A percentile compares a stretch with the other conserved stretches of the same genome.
Evolutionary conservation across 495 filamentous ascomycete species (phyloP).

Genomic region (Xylaria bambusicola): DNA sequence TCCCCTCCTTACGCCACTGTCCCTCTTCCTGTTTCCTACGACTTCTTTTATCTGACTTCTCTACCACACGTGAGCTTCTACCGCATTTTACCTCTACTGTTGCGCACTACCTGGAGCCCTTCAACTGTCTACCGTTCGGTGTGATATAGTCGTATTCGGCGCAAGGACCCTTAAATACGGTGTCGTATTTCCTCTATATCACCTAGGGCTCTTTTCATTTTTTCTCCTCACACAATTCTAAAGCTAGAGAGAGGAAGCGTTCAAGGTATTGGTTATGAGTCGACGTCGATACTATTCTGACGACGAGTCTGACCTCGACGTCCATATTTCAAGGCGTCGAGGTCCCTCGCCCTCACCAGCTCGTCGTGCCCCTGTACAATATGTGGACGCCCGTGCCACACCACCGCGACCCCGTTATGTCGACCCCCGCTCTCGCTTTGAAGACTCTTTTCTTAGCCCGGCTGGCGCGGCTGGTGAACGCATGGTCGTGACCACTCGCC

Average conservation of each 20-base stretch:
- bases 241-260: not conserved
- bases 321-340: constrained; percentile 41
- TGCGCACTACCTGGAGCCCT: not conserved
- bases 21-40: not conserved
- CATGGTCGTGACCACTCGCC: constrained; percentile 39
- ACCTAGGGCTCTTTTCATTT: not conserved
- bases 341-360: constrained; percentile 27
- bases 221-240: not conserved
- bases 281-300: constrained; percentile 26
- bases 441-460: constrained; percentile 33
- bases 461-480: constrained; percentile 33
- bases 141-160: not conserved
- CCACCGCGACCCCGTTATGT: constrained; percentile 33
- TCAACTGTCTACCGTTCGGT: not conserved
- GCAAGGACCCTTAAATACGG: not conserved
- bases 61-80: not conserved
- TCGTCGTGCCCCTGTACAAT: constrained; percentile 39
- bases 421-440: constrained; percentile 27
- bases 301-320: constrained; percentile 47
- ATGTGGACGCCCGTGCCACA: constrained; percentile 39
- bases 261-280: constrained; percentile 2
- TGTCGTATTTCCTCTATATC: not conserved
- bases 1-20: not conserved
- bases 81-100: not conserved
- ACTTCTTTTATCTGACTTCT: not conserved